These are phyloP conservation scores for Nannochloropsis gaditana DNA, from an alignment of 108 stramenopile genomes.

Conservation along the genomic window DNA sequence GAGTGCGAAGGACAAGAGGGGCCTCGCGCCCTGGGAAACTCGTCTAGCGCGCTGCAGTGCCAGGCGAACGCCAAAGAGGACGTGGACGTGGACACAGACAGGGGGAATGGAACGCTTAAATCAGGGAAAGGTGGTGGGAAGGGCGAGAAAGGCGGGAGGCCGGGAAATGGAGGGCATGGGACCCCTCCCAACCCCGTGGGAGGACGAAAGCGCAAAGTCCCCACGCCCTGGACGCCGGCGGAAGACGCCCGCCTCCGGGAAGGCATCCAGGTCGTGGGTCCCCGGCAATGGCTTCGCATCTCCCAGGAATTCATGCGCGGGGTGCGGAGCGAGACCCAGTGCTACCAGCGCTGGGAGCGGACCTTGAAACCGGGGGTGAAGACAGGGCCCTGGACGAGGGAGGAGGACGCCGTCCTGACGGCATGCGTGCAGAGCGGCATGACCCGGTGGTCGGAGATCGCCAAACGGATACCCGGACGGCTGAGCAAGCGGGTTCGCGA, in stretches of 20 bases:
- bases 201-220: not conserved
- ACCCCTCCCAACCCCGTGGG: not conserved
- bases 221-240: conserved; percentile 24
- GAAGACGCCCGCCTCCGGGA: conserved; percentile 42
- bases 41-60: not conserved
- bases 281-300: not conserved
- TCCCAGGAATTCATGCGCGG: conserved; percentile 50
- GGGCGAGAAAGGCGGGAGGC: not conserved
- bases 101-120: not conserved
- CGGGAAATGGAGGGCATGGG: not conserved
- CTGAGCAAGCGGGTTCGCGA: conserved; percentile 84
- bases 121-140: not conserved
- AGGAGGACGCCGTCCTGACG: conserved; percentile 76
- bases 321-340: conserved; percentile 79
- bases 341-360: conserved; percentile 98
- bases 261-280: conserved; percentile 22
- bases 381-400: conserved; percentile 93
- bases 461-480: conserved; percentile 67
- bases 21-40: not conserved
- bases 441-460: conserved; percentile 90
- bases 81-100: not conserved
- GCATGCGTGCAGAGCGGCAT: conserved; percentile 55
- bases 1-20: too few relatives aligned
- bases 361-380: conserved; percentile 89
- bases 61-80: not conserved